Evolutionary conservation across 495 filamentous ascomycete genomes (phyloP).

Genomic region (Talaromyces thailandensis): DNA sequence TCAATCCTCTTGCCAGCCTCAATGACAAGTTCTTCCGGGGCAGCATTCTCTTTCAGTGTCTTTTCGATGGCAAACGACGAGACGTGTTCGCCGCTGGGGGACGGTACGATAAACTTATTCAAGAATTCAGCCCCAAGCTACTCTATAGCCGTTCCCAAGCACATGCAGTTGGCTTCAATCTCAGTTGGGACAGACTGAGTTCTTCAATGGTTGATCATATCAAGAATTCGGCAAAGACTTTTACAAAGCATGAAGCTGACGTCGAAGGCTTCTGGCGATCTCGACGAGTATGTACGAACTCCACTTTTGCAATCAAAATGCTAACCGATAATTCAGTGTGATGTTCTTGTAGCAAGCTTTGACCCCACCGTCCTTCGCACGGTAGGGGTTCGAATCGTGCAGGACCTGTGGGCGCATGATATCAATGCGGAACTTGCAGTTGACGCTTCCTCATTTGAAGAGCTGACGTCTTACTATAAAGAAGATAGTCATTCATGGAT

Average conservation of each 20-base stretch:
- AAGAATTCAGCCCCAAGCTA: constrained; percentile 33
- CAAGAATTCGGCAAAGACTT: constrained; percentile 49
- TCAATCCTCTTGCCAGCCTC: constrained; percentile 77
- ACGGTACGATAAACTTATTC: constrained; percentile 80
- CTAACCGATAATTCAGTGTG: constrained; percentile 48
- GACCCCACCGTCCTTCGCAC: constrained; percentile 69
- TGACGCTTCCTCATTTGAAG: constrained; percentile 64
- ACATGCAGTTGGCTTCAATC: constrained; percentile 86
- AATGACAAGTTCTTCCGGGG: constrained; percentile 90
- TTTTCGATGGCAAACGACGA: constrained; percentile 75
- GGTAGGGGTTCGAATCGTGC: constrained; percentile 62
- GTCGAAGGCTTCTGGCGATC: constrained; percentile 45
- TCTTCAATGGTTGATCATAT: constrained; percentile 57
- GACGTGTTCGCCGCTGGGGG: constrained; percentile 92
- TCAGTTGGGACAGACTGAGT: constrained; percentile 77
- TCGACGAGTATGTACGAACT: constrained; percentile 46
- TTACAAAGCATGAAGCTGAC: constrained; percentile 53
- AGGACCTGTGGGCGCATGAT: constrained; percentile 71
- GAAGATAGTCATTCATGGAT: constrained; percentile 82
- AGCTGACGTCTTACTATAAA: constrained; percentile 54
- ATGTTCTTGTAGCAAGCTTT: constrained; percentile 83
- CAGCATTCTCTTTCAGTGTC: constrained; percentile 81
- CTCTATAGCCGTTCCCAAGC: constrained; percentile 29
- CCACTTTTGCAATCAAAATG: background rate
- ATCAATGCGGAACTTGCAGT: constrained; percentile 87